These are phyloP conservation scores for Tarenaya hassleriana DNA, from an alignment of 345 rosid genomes.

Conservation along the genomic window DNA sequence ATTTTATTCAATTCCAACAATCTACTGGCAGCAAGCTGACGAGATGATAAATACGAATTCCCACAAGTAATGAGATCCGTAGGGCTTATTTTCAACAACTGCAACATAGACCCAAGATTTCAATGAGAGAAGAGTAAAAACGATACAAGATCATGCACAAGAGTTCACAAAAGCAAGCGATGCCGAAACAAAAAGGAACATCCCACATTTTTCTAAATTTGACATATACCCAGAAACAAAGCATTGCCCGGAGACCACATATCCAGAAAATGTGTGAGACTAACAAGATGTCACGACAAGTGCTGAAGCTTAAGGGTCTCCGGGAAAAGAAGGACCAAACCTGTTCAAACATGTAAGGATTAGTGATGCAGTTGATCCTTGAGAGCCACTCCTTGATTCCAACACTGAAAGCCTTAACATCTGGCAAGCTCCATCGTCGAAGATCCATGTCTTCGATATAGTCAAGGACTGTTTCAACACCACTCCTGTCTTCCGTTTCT, in stretches of 20 bases:
- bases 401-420: constrained; percentile 48
- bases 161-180: not conserved
- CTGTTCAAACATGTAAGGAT: constrained; percentile 65
- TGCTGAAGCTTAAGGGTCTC: not conserved
- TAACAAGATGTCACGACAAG: too few relatives aligned
- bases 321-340: constrained; percentile 27
- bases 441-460: constrained; percentile 80
- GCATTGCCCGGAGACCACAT: too few relatives aligned
- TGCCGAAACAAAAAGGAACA: not conserved
- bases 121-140: constrained; percentile 7
- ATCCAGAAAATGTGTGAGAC: too few relatives aligned
- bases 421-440: constrained; percentile 57
- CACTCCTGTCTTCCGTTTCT: constrained; percentile 31
- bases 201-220: not conserved
- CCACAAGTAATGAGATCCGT: constrained; percentile 49
- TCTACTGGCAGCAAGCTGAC: constrained; percentile 48
- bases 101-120: constrained; percentile 24
- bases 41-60: constrained; percentile 37
- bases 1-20: constrained; percentile 53
- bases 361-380: constrained; percentile 62
- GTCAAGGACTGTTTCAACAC: constrained; percentile 47
- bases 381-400: constrained; percentile 61
- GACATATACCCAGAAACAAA: too few relatives aligned
- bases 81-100: constrained; percentile 57
- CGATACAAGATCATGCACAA: not conserved